phyloP scores from a whole-genome alignment of 192 early-diverging fungal genomes.

The Lobosporangium transversale region DNA sequence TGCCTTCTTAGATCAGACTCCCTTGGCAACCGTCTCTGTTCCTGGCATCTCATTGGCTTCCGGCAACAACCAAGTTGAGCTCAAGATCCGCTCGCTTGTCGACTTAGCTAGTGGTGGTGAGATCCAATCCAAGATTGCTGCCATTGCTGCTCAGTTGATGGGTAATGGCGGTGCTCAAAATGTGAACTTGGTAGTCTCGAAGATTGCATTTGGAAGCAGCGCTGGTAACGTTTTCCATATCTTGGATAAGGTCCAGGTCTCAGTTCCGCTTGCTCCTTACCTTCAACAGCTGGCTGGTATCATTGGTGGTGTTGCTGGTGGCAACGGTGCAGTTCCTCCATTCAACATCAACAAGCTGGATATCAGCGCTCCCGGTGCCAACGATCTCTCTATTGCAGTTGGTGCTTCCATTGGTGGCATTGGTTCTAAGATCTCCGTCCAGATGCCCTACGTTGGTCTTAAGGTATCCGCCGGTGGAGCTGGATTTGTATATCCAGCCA shows the following conservation, averaged over 20 bases:
- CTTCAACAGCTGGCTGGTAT: conserved; percentile 33
- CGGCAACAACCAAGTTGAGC: conserved; percentile 35
- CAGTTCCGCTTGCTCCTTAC: conserved; percentile 39
- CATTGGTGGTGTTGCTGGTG: conserved; percentile 10
- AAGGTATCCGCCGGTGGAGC: conserved; percentile 19
- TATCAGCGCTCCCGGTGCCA: conserved; percentile 32
- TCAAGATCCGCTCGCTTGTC: conserved; percentile 27
- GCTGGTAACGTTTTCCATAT: conserved; percentile 32
- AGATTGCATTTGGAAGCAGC: conserved; percentile 43
- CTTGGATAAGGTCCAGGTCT: conserved; percentile 31
- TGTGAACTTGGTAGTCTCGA: conserved; percentile 48
- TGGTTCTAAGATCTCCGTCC: conserved; percentile 42
- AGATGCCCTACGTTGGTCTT: conserved; percentile 39
- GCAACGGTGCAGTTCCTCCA: conserved; percentile 13
- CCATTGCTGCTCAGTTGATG: conserved; percentile 47
- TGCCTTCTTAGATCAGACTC: conserved; percentile 44
- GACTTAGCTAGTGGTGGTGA: conserved; percentile 29
- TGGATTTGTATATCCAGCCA: conserved; percentile 21
- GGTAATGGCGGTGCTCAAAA: conserved; percentile 23
- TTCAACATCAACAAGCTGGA: conserved; percentile 37
- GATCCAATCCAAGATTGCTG: conserved; percentile 45
- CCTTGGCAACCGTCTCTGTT: conserved; percentile 37
- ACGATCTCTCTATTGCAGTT: conserved; percentile 28
- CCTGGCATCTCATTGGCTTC: conserved; percentile 35
- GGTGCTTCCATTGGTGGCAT: conserved; percentile 42